A percentile compares a stretch with the other conserved stretches of the same genome.
These are phyloP conservation scores for Vicia faba DNA, from an alignment of 306 rosid species.

Conservation along the genomic window DNA sequence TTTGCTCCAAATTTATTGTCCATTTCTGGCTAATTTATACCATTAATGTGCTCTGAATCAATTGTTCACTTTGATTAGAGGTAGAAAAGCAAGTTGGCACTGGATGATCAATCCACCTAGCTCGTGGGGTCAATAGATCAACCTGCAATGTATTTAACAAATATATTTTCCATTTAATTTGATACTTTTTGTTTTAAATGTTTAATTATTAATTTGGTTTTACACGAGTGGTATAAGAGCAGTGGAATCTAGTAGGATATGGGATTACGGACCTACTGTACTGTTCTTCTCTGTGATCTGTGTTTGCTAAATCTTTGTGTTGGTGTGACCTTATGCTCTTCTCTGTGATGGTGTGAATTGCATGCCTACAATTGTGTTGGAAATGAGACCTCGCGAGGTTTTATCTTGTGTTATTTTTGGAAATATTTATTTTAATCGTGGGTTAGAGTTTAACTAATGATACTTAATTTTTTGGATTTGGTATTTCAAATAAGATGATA, in stretches of 20 bases:
- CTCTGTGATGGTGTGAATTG: neutral
- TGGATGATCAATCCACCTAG: neutral
- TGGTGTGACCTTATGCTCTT: neutral
- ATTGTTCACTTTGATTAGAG: neutral
- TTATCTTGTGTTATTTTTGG: neutral
- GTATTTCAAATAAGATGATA: neutral
- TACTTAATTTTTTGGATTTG: neutral
- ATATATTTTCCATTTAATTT: neutral
- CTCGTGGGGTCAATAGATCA: neutral
- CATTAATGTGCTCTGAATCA: too few relatives aligned
- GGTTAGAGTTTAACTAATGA: neutral
- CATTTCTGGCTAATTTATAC: neutral
- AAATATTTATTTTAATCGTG: neutral
- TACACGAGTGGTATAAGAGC: neutral
- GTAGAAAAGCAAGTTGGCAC: neutral
- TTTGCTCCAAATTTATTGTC: neutral
- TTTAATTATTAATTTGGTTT: neutral
- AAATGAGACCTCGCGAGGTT: neutral
- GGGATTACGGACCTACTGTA: neutral
- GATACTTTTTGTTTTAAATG: neutral
- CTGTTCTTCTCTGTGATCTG: neutral
- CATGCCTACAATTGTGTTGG: neutral
- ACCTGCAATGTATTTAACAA: neutral
- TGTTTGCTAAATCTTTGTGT: too few relatives aligned
- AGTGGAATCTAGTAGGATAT: neutral